Conservation (phyloP, 2,329 filamentous ascomycete genomes). For the Gliomastix tumulicola region DNA sequence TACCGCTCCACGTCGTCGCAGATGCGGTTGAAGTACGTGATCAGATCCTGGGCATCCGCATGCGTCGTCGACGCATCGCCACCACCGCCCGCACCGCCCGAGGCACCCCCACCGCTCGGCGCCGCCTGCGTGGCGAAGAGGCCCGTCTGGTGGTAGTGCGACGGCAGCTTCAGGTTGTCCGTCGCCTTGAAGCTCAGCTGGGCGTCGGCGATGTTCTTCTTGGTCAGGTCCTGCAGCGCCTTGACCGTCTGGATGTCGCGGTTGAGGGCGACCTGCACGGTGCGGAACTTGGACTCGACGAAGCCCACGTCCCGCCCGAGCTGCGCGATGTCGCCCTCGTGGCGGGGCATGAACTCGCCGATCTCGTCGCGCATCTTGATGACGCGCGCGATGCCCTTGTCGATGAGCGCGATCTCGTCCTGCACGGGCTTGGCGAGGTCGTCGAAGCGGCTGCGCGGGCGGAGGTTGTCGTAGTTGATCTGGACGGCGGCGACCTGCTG, state of each 20-base stretch:
- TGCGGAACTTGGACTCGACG: conserved; percentile 40
- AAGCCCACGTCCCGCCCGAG: conserved; percentile 39
- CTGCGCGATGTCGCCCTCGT: conserved; percentile 40
- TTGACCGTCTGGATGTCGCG: conserved; percentile 57
- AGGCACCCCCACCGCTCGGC: conserved; percentile 1
- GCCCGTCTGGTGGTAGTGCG: conserved; percentile 42
- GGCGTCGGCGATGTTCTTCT: conserved; percentile 63
- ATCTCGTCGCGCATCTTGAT: conserved; percentile 74
- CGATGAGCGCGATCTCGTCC: conserved; percentile 68
- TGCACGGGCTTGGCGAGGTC: conserved; percentile 81
- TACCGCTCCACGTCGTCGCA: conserved; percentile 35
- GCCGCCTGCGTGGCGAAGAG: conserved; percentile 28
- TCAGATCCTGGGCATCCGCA: conserved; percentile 32
- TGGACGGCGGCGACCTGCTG: conserved; percentile 61
- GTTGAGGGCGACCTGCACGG: conserved; percentile 35
- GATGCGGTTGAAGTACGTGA: conserved; percentile 36
- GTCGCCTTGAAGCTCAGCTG: conserved; percentile 66
- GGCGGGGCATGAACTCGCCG: conserved; percentile 56
- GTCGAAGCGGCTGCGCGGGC: conserved; percentile 85
- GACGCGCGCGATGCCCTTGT: conserved; percentile 73
- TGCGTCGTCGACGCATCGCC: conserved; percentile 25
- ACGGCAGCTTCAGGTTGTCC: conserved; percentile 66
- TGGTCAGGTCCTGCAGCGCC: conserved; percentile 50
- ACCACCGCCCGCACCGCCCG: conserved; percentile 5
- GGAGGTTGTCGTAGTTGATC: conserved; percentile 71